These are phyloP conservation scores for Fusarium bactridioides DNA, from an alignment of 2,329 filamentous ascomycete species.

Conservation along the genomic window DNA sequence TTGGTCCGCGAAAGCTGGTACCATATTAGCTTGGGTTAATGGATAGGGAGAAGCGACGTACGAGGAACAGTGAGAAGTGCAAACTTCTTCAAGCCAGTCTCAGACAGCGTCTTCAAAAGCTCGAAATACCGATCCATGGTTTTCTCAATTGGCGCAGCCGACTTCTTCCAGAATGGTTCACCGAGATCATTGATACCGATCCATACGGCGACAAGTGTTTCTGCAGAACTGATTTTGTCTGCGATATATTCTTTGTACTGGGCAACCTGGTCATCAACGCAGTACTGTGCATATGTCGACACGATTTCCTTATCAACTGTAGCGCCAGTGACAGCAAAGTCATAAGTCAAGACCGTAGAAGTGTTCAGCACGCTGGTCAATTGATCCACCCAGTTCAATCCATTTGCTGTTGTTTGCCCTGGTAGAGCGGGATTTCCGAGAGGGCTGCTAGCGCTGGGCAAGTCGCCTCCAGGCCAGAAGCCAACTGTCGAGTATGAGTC, in stretches of 20 bases:
- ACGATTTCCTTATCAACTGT: conserved; percentile 27
- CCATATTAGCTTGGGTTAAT: fast-evolving
- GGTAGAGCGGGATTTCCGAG: conserved; percentile 18
- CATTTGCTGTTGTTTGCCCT: conserved; percentile 23
- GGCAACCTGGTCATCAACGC: conserved; percentile 22
- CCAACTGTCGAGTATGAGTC: conserved; percentile 30
- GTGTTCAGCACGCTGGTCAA: conserved; percentile 16
- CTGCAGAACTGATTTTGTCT: neutral
- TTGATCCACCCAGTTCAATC: conserved; percentile 30
- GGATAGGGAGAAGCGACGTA: neutral
- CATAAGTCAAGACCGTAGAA: conserved; percentile 12
- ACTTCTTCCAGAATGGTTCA: conserved; percentile 24
- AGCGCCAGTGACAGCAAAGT: conserved; percentile 29
- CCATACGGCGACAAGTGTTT: conserved; percentile 26
- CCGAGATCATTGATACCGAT: conserved; percentile 32
- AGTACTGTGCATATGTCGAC: conserved; percentile 12
- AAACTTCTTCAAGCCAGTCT: conserved; percentile 17
- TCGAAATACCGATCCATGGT: conserved; percentile 14
- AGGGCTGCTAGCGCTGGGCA: neutral
- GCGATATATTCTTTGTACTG: conserved; percentile 25
- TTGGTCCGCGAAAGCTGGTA: conserved; percentile 10
- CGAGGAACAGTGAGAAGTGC: conserved; percentile 15
- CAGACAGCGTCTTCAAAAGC: conserved; percentile 2
- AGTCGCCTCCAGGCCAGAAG: conserved; percentile 18
- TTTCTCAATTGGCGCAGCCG: neutral